A percentile compares a stretch with the other conserved stretches of the same genome.
These are phyloP conservation scores for Beauveria sp. DNA, from an alignment of 2,329 filamentous ascomycete species.

Conservation along the genomic window DNA sequence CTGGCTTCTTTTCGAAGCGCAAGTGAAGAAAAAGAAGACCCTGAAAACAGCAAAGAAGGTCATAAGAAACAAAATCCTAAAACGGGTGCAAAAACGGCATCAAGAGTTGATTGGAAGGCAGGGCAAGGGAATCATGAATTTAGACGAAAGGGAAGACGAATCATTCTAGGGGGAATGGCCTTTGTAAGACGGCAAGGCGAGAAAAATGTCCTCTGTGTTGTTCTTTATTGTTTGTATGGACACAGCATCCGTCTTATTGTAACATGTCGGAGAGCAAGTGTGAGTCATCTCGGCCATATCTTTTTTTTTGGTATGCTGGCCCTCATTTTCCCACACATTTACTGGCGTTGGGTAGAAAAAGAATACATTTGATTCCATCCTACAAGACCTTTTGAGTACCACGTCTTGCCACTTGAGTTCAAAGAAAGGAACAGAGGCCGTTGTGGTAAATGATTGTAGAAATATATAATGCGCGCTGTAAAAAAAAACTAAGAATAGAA, in stretches of 20 bases:
- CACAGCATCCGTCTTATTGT: slow-evolving; percentile 6
- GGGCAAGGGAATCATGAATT: slow-evolving; percentile 4
- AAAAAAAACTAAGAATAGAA: neutral
- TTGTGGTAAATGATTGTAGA: neutral
- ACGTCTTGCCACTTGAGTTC: too few species aligned
- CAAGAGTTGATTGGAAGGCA: neutral
- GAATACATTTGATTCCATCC: neutral
- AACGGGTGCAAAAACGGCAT: neutral
- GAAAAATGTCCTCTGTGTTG: neutral
- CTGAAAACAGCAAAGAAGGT: neutral
- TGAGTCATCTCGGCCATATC: neutral
- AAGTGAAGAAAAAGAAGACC: neutral
- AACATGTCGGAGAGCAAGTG: slow-evolving; percentile 3
- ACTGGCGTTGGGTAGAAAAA: slow-evolving; percentile 9
- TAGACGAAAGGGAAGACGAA: neutral
- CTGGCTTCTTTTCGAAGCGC: slow-evolving; percentile 21
- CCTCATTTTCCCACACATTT: neutral
- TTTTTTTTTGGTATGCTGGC: neutral
- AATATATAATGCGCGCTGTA: neutral
- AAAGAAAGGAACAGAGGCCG: too few species aligned
- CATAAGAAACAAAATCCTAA: neutral
- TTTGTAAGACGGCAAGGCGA: neutral
- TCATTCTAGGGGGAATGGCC: neutral
- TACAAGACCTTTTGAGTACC: too few species aligned
- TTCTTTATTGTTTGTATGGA: slow-evolving; percentile 3